Evolutionary conservation across 345 rosid species (phyloP).

Genomic region (Cardamine chenopodiifolia): DNA sequence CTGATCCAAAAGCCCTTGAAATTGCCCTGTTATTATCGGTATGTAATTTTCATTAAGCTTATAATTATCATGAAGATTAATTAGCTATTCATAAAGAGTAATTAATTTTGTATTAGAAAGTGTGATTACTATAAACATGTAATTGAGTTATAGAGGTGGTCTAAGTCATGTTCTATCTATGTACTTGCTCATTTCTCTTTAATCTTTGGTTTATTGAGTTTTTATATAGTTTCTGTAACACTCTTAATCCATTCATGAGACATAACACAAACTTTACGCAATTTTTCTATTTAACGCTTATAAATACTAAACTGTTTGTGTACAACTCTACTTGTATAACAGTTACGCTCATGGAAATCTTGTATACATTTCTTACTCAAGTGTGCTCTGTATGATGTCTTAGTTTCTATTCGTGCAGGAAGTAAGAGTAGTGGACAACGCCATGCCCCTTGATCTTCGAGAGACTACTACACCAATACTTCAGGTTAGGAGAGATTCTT

Average conservation of each 20-base stretch:
- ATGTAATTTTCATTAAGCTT: not conserved
- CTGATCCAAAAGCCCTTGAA: conserved; percentile 85
- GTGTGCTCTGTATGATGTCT: conserved; percentile 19
- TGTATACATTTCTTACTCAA: conserved; percentile 18
- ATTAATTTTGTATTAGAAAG: too few relatives aligned
- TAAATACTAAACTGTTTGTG: too few relatives aligned
- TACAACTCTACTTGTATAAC: not conserved
- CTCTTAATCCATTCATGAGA: not conserved
- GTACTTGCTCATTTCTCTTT: not conserved
- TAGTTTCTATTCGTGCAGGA: conserved; percentile 55
- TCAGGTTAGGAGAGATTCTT: conserved; percentile 49
- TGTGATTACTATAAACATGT: too few relatives aligned
- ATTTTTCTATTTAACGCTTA: not conserved
- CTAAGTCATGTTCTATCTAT: not conserved
- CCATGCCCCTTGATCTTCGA: conserved; percentile 45
- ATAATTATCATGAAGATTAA: not conserved
- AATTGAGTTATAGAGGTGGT: not conserved
- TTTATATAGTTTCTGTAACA: not conserved
- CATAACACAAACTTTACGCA: not conserved
- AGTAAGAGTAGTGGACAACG: too few relatives aligned
- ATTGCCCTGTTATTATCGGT: conserved; percentile 85
- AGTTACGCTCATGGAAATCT: not conserved
- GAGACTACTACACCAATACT: conserved; percentile 37
- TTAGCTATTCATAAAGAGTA: too few relatives aligned
- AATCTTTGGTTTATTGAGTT: too few relatives aligned